These are phyloP conservation scores for Pseudopithomyces maydicus DNA, from an alignment of 2,329 filamentous ascomycete genomes.

Conservation along the genomic window DNA sequence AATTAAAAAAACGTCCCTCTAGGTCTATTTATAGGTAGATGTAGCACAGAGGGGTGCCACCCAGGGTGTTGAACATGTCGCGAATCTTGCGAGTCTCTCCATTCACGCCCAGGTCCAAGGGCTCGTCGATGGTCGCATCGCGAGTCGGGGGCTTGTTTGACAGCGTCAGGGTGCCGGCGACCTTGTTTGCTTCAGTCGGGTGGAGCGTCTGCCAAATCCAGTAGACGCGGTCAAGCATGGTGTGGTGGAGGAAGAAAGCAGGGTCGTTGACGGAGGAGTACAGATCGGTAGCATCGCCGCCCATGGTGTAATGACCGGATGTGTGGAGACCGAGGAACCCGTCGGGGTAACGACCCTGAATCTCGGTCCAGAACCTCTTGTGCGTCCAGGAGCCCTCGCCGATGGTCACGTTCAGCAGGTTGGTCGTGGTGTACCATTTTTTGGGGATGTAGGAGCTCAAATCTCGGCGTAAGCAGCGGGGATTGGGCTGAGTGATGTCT, in stretches of 20 bases:
- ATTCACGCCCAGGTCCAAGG: background rate
- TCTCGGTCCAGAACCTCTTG: background rate
- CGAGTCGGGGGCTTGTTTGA: background rate
- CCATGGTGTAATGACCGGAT: background rate
- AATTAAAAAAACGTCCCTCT: no score
- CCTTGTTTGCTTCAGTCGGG: background rate
- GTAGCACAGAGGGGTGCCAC: background rate
- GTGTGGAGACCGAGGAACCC: background rate
- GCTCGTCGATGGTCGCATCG: background rate
- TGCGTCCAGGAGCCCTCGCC: background rate
- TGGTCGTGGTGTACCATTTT: background rate
- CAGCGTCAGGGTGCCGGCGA: background rate
- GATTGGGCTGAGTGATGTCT: background rate
- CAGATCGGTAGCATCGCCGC: background rate
- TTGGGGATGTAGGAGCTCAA: background rate
- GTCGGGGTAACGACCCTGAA: background rate
- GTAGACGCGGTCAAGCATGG: background rate
- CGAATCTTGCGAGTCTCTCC: background rate
- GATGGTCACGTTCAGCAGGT: background rate
- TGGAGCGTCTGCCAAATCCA: background rate
- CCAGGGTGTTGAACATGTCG: background rate
- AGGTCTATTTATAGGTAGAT: background rate
- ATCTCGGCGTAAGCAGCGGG: background rate
- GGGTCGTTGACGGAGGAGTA: constrained; percentile 1
- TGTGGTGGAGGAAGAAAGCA: background rate